Evolutionary conservation across 2,329 filamentous ascomycete species (phyloP), one percentile per base, ranked within the genome.

Genomic region (Penicillium sp.): DNA sequence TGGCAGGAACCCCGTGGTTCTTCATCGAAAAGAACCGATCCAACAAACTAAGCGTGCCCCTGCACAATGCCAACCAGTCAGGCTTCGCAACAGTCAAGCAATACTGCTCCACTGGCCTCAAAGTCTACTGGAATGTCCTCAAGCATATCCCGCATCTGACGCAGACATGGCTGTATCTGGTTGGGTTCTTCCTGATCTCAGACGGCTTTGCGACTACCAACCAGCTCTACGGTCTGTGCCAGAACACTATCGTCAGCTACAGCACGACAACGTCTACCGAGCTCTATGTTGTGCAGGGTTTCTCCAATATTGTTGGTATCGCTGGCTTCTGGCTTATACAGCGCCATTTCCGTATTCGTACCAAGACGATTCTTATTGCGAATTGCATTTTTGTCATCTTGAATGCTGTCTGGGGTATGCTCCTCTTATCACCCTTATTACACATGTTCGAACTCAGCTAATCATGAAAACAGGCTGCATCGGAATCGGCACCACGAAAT

Each of bases 201-300:
- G 47, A 49, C 5, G 47, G 47, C 3, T 49, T 49, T n/a, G 47
- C 47, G 11, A 49, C 47, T 6, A 49, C 47, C 26, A 49, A 49
- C 18, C 47, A 49, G 28, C 33, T 49, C 18, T 49, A 49, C n/a
- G 47, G 26, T 21, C 20, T 49, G 9, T 28, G 26, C 21, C 47
- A 49, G 16, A 49, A 49, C 35, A 49, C 47, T 21, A 49, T 49
- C 21, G 47, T 49, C 11, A 49, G 47, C 26, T 49, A 49, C n/a
- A 49, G 47, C 47, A 49, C 47, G 23, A 49, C 47, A 6, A 33
- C 26, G 3, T 49, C 47, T 33, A 49, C 47, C 20, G 47, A 49
- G 47, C 47, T 49, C 7, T 49, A 49, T 33, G 23, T 49, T 35
- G 47, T 49, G 18, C 47, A 49, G 18, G 47, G 47, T 21, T 18